phyloP scores from a whole-genome alignment of 78 protist genomes.

The Cavenderia fasciculata region DNA sequence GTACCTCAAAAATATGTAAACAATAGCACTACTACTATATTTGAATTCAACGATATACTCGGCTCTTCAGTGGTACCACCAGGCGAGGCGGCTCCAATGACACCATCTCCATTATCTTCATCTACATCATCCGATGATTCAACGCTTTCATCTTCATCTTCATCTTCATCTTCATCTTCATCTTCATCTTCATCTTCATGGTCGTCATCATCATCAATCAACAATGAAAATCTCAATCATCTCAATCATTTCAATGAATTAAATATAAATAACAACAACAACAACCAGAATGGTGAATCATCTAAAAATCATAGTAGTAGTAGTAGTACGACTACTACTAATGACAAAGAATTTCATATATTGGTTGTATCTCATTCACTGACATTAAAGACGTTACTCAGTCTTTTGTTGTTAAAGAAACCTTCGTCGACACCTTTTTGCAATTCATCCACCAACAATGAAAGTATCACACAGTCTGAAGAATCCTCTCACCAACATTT shows the following conservation, averaged over 20 bases:
- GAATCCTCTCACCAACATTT: conserved; percentile 41
- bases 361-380: conserved; percentile 58
- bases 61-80: not conserved
- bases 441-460: not conserved
- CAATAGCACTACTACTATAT: no score
- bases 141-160: not conserved
- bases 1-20: conserved; percentile 33
- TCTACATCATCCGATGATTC: not conserved
- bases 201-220: not conserved
- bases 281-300: no score
- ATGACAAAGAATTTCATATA: conserved; percentile 36
- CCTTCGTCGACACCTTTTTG: conserved; percentile 6
- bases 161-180: not conserved
- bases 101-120: not conserved
- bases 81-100: not conserved
- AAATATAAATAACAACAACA: not conserved
- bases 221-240: not conserved
- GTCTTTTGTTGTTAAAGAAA: conserved; percentile 44
- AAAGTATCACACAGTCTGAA: conserved; percentile 37
- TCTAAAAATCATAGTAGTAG: no score
- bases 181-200: conserved; percentile 7
- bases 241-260: not conserved
- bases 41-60: no score
- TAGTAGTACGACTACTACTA: not conserved
- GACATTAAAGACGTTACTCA: conserved; percentile 22